Percentiles rank a stretch among this genome's conserved stretches.
These are phyloP conservation scores for Zygosaccharomyces rouxii DNA, from an alignment of 805 yeast genomes.

Conservation along the genomic window DNA sequence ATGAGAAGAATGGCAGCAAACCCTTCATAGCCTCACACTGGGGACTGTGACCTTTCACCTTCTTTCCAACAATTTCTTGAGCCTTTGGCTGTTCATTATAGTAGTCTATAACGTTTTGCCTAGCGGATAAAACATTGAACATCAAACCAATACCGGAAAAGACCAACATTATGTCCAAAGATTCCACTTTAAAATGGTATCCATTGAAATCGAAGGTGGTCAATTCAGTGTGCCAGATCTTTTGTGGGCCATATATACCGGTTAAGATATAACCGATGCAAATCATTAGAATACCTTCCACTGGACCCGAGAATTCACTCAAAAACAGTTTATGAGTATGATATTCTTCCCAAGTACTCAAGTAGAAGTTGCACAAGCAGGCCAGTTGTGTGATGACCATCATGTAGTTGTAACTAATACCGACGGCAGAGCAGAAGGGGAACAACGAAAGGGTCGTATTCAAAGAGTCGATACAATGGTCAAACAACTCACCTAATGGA, in stretches of 20 bases:
- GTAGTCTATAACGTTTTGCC: conserved; percentile 51
- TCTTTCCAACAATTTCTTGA: conserved; percentile 20
- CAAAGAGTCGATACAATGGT: conserved; percentile 73
- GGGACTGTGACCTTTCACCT: conserved; percentile 13
- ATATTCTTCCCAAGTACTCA: conserved; percentile 94
- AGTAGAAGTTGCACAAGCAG: conserved; percentile 72
- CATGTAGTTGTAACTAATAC: conserved; percentile 65
- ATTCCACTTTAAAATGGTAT: conserved; percentile 34
- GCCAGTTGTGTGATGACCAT: conserved; percentile 66
- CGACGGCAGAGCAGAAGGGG: conserved; percentile 70
- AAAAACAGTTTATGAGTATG: conserved; percentile 80
- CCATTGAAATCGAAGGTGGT: conserved; percentile 22
- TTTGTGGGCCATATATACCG: conserved; percentile 62
- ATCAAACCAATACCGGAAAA: conserved; percentile 53
- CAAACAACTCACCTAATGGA: conserved; percentile 91
- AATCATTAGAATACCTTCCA: conserved; percentile 80
- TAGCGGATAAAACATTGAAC: conserved; percentile 66
- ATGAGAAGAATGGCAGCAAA: conserved; percentile 62
- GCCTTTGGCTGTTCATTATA: conserved; percentile 37
- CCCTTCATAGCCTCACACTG: conserved; percentile 45
- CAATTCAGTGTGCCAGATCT: conserved; percentile 52
- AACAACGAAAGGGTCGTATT: conserved; percentile 78
- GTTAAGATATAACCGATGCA: conserved; percentile 52
- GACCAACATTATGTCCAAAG: conserved; percentile 48
- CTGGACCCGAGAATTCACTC: conserved; percentile 86